Conservation (phyloP, 441 rosid genomes). For the Gossypium lobatum region DNA sequence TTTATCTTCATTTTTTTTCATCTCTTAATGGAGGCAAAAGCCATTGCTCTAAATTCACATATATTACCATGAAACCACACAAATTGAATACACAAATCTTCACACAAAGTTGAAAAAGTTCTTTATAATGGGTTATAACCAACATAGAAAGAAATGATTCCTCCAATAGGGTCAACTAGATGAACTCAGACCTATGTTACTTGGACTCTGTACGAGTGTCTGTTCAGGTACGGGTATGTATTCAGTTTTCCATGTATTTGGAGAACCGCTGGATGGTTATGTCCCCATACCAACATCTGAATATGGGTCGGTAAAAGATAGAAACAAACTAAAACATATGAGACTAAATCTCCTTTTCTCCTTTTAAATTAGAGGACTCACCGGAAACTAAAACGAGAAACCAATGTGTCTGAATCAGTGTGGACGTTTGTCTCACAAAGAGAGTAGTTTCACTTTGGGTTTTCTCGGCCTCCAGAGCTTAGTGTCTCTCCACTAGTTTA, state of each 20-base stretch:
- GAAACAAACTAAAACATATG: neutral
- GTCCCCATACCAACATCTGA: too few relatives aligned
- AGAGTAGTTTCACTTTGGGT: slow-evolving; percentile 48
- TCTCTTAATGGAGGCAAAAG: neutral
- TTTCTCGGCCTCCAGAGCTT: slow-evolving; percentile 84
- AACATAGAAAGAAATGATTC: neutral
- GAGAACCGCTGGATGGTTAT: too few relatives aligned
- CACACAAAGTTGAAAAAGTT: neutral
- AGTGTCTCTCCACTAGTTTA: slow-evolving; percentile 81
- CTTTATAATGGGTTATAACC: neutral
- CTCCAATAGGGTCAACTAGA: neutral
- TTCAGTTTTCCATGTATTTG: too few relatives aligned
- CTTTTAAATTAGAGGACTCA: slow-evolving; percentile 30
- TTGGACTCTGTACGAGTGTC: neutral
- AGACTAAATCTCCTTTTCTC: slow-evolving; percentile 24
- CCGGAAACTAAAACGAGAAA: slow-evolving; percentile 25
- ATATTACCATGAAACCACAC: neutral
- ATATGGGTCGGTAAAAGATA: neutral
- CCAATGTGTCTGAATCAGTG: slow-evolving; percentile 18
- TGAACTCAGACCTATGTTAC: neutral
- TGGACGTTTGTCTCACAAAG: slow-evolving; percentile 20
- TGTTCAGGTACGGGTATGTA: too few relatives aligned
- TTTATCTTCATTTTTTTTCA: neutral
- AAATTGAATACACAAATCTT: neutral
- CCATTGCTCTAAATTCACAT: neutral